These are phyloP conservation scores for Phialophora tarda DNA, from an alignment of 2,329 filamentous ascomycete species.

Conservation along the genomic window DNA sequence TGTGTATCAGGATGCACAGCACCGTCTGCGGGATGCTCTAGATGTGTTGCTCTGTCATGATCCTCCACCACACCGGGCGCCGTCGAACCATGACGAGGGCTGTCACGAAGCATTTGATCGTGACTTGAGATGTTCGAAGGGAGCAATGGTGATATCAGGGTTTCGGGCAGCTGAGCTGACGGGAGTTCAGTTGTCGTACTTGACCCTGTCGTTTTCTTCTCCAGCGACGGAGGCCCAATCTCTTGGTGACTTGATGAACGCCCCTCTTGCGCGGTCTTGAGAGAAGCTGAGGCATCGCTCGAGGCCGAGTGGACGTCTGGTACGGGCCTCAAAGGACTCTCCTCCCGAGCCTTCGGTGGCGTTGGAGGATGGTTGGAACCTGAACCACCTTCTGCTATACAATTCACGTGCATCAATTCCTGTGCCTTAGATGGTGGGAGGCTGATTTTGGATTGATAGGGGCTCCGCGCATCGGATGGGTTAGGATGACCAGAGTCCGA, in stretches of 20 bases:
- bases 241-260: neutral
- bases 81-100: neutral
- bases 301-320: neutral
- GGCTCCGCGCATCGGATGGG: neutral
- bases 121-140: conserved; percentile 31
- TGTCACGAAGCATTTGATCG: conserved; percentile 16
- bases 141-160: conserved; percentile 8
- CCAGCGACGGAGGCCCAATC: conserved; percentile 1
- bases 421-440: neutral
- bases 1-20: neutral
- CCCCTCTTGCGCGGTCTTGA: conserved; percentile 13
- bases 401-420: too few relatives aligned
- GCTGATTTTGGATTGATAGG: neutral
- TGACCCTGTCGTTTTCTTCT: conserved; percentile 24
- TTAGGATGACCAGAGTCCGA: neutral
- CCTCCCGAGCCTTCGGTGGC: neutral
- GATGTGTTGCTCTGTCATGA: neutral
- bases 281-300: conserved; percentile 7
- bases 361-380: too few relatives aligned
- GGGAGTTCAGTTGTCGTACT: conserved; percentile 14
- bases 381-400: too few relatives aligned
- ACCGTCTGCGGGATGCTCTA: neutral
- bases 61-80: neutral
- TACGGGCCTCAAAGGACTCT: neutral
- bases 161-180: conserved; percentile 25